These are phyloP conservation scores for Populus hybrid DNA, from an alignment of 441 rosid genomes.

Conservation along the genomic window DNA sequence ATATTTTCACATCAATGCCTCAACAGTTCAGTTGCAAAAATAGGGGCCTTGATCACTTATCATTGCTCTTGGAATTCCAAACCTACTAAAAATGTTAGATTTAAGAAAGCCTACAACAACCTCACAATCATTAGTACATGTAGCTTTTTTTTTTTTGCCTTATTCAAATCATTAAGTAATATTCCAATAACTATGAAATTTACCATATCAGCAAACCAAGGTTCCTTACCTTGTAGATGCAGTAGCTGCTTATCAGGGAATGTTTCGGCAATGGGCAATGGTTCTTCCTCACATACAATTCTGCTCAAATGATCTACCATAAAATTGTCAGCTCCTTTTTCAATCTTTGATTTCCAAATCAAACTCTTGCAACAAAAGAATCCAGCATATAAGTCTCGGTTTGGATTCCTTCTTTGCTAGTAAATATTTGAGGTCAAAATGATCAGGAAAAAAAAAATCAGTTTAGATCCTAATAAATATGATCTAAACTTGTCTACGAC, in stretches of 20 bases:
- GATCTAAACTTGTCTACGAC: no score
- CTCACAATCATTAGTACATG: no score
- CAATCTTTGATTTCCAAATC: background rate
- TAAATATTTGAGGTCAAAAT: background rate
- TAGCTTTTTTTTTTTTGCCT: background rate
- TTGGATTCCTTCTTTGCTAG: background rate
- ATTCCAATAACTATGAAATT: background rate
- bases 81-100: no score
- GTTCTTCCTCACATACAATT: background rate
- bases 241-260: background rate
- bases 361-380: background rate
- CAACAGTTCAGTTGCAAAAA: no score
- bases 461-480: no score
- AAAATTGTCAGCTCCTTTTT: background rate
- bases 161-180: background rate
- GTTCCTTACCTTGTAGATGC: background rate
- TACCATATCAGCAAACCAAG: background rate
- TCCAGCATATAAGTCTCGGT: background rate
- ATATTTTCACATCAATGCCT: no score
- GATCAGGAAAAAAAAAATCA: background rate
- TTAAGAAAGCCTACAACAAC: no score
- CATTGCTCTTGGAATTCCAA: no score
- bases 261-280: background rate
- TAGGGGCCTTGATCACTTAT: no score
- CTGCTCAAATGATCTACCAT: background rate